Base-by-base conservation (phyloP, 345 rosid species). In the Passiflora organensis region DNA sequence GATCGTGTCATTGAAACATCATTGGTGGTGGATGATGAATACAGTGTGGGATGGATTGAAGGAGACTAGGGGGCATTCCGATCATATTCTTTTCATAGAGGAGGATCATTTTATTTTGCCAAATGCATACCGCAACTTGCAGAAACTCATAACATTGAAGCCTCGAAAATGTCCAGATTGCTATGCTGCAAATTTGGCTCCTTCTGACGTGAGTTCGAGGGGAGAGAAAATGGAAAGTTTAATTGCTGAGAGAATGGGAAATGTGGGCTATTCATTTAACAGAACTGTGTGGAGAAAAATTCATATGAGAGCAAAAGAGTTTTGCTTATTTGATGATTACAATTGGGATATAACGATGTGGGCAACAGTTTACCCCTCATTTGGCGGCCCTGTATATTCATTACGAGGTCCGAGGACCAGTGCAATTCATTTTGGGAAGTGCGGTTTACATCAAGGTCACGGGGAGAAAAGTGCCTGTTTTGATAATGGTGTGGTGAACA, bases 1-100 rank as follows among this genome's bases (percentile, higher is more conserved):
- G 72, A 83, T 89, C 34, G 97, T 89, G 39, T 85, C 99, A 10
- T 68, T 93, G 82, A 93, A 93, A 84, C 99, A 93, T 75, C 99
- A 93, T 53, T 93, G 99, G 99, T 93, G 99, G 99, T 93, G 97
- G 99, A 89, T 93, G 99, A 93, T 93, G 97, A 93, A 93, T 68
- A 85, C 86, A 0, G 85, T 86, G 24, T 93, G 99, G 97, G 97
- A 93, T 75, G 97, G 99, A 22, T 63, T 89, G 52, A 60, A 73
- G 34, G 97, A 89, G 81, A 93, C 96, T 32, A 64, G 55, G 54
- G 73, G 55, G 22, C 91, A 79, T 28, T 21, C 48, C 0, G 96
- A 89, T 2, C 91, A 89, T 74, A 72, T 86, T 63, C 95, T 89
- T 71, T 93, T 93, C 80, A 89, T 93, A 10, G 99, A 93, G 52